Evolutionary conservation across 331 rosid genomes (phyloP), one percentile per base, ranked within the genome.

Genomic region (Prunus yedoensis): DNA sequence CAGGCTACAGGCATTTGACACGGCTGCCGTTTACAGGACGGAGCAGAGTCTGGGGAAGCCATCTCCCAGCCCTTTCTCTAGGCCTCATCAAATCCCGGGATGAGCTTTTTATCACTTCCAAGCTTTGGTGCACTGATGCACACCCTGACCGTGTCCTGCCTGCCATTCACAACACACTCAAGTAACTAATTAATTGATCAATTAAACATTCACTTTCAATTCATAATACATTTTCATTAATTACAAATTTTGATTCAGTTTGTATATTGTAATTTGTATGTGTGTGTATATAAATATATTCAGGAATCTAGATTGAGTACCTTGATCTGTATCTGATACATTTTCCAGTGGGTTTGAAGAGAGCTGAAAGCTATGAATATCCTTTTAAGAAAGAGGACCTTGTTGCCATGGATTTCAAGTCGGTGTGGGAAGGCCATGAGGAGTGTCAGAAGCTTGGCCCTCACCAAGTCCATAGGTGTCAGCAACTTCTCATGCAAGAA

Each of bases 41-140:
- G 88, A 85, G 77, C 27, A 66, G 23, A 1, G 4, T 12, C 79
- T 81, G 84, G 86, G 3, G 80, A 75, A 43, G 88, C 84, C 3
- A 78, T 79, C 4, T 1, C 17, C 4, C 77, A 75, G 81, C 82
- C 17, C 16, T 81, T 50, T 62, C 68, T 13, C 18, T 43, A 6
- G 84, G 84, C 6, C 58, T 81, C 60, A 68, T 81, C 66, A 25
- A 52, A 10, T 78, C 80, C 3, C 13, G 80, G 28, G 64, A 68
- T 15, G 80, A 85, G 6, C 80, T 84, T 16, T 85, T 85, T 56
- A 67, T 85, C 10, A 79, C 84, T 32, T 60, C 84, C n/a, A 85
- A 81, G 77, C 81, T 81, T 1, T 70, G 82, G 53, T 21, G 38
- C 46, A 65, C 20, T 32, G 71, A 59, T 35, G 78, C 83, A 9